A percentile compares a stretch with the other conserved stretches of the same genome.
phyloP scores from a whole-genome alignment of 2,329 filamentous ascomycete genomes.

The Pestalotiopsis sp. region DNA sequence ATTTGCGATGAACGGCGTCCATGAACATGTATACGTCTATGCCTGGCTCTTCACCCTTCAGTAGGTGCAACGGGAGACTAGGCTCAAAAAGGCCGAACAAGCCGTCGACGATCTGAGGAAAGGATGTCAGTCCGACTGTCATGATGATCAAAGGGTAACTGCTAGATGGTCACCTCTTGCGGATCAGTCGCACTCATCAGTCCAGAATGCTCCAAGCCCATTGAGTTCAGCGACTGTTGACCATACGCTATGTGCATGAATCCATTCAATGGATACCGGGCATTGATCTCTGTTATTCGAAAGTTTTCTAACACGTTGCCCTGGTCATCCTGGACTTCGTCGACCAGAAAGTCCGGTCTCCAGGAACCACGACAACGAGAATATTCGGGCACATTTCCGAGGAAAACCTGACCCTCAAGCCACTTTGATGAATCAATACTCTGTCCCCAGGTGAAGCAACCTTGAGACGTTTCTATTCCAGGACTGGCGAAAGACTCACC shows the following conservation, averaged over 20 bases:
- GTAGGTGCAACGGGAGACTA: slow-evolving; percentile 34
- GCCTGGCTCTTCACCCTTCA: slow-evolving; percentile 39
- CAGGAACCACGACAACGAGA: not conserved
- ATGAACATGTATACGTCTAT: slow-evolving; percentile 43
- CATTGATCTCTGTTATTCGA: slow-evolving; percentile 43
- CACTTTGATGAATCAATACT: not conserved
- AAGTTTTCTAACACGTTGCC: slow-evolving; percentile 24
- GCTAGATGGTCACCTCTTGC: slow-evolving; percentile 20
- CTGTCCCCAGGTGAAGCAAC: slow-evolving; percentile 24
- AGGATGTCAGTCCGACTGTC: not conserved
- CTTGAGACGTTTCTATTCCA: slow-evolving; percentile 34
- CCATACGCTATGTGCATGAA: slow-evolving; percentile 34
- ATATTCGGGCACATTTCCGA: not conserved
- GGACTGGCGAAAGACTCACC: not conserved
- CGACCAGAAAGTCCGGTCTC: not conserved
- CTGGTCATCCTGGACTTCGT: slow-evolving; percentile 13
- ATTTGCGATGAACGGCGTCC: slow-evolving; percentile 27
- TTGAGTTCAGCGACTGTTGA: slow-evolving; percentile 28
- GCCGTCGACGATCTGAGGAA: not conserved
- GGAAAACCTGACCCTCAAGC: not conserved
- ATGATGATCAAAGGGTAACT: not conserved
- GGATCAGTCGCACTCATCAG: slow-evolving; percentile 28
- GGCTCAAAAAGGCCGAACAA: slow-evolving; percentile 31
- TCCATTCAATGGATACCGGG: slow-evolving; percentile 42
- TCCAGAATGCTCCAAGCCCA: slow-evolving; percentile 11